Conservation (phyloP, 495 filamentous ascomycete species). For the Daldinia vernicosa region DNA sequence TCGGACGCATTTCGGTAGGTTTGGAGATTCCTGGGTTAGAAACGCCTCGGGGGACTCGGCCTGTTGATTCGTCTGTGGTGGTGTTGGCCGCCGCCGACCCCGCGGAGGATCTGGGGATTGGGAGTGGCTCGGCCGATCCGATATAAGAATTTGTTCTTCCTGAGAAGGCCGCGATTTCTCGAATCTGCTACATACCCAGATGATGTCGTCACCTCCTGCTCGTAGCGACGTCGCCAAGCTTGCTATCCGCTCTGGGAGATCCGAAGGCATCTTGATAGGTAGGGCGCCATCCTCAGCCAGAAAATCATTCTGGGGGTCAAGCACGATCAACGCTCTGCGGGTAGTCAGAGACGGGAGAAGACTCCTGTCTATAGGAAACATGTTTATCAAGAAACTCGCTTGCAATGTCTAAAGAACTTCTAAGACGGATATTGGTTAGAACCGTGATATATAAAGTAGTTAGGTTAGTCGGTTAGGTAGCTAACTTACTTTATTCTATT, state of each 20-base stretch:
- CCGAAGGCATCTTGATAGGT: slow-evolving; percentile 67
- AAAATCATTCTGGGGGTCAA: slow-evolving; percentile 96
- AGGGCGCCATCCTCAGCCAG: slow-evolving; percentile 74
- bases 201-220: slow-evolving; percentile 72
- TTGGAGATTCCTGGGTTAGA: slow-evolving; percentile 53
- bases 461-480: background rate
- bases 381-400: slow-evolving; percentile 32
- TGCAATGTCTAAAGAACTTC: slow-evolving; percentile 22
- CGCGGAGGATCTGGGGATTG: slow-evolving; percentile 28
- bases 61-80: slow-evolving; percentile 19
- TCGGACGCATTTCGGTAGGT: slow-evolving; percentile 65
- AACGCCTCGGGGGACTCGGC: slow-evolving; percentile 46
- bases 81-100: slow-evolving; percentile 35
- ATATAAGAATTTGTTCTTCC: slow-evolving; percentile 59
- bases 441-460: background rate
- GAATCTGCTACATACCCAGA: slow-evolving; percentile 87
- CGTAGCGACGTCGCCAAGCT: slow-evolving; percentile 78
- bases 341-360: slow-evolving; percentile 64
- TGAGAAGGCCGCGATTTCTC: slow-evolving; percentile 66
- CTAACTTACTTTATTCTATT: slow-evolving; percentile 23
- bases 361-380: slow-evolving; percentile 60
- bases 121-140: slow-evolving; percentile 39
- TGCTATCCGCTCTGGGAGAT: slow-evolving; percentile 73
- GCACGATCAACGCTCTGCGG: slow-evolving; percentile 81
- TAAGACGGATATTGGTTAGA: slow-evolving; percentile 17